These are phyloP conservation scores for Parasarocladium wereldwijsianum DNA, from an alignment of 2,329 filamentous ascomycete genomes.

Conservation along the genomic window DNA sequence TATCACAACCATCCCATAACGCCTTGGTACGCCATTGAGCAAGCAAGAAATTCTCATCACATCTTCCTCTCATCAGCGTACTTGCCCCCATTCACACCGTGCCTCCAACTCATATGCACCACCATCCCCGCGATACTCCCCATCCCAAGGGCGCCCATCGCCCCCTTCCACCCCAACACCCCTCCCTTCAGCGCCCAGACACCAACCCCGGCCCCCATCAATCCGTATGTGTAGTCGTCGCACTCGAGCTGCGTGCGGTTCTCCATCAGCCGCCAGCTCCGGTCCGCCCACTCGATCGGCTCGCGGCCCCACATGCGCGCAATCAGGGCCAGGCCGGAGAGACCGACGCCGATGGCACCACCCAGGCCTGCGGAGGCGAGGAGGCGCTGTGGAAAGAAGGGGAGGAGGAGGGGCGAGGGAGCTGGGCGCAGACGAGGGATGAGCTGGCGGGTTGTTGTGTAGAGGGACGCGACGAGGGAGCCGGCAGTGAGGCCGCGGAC, in stretches of 20 bases:
- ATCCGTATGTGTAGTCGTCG: constrained; percentile 38
- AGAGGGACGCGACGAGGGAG: constrained; percentile 28
- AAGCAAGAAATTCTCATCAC: too few relatives aligned
- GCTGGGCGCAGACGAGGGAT: constrained; percentile 13
- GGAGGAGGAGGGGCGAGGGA: constrained; percentile 14
- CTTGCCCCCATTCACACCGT: constrained; percentile 29
- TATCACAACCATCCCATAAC: too few relatives aligned
- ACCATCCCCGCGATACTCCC: constrained; percentile 34
- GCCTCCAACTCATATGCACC: constrained; percentile 33
- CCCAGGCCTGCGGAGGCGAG: constrained; percentile 30
- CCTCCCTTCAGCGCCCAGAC: constrained; percentile 9
- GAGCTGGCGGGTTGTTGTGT: constrained; percentile 18
- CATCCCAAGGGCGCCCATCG: constrained; percentile 27
- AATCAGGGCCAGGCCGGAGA: constrained; percentile 27
- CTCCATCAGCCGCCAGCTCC: constrained; percentile 45
- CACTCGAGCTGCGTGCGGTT: constrained; percentile 40
- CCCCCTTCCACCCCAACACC: constrained; percentile 21
- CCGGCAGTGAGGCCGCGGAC: constrained; percentile 39
- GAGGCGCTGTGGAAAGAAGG: too few relatives aligned
- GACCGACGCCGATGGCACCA: constrained; percentile 26
- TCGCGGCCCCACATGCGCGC: constrained; percentile 39
- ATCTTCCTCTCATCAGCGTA: constrained; percentile 14
- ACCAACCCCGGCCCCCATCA: constrained; percentile 13
- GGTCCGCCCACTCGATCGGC: constrained; percentile 49
- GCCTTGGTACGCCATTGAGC: too few relatives aligned